Evolutionary conservation across 345 rosid genomes (phyloP), one percentile per base, ranked within the genome.

Genomic region (Trapa incisa): DNA sequence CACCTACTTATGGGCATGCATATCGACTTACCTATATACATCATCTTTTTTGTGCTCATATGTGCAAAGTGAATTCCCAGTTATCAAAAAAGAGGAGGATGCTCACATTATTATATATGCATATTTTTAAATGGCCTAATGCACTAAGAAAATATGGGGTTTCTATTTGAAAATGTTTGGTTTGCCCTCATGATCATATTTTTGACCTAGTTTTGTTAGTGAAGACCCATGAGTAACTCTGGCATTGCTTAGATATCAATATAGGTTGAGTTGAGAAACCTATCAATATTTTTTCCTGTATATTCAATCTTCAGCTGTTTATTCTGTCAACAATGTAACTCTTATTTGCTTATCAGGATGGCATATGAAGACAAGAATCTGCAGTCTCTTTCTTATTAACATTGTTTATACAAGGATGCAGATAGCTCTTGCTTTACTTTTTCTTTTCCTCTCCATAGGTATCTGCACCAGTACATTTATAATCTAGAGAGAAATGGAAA

Each of bases 401-500:
- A 58, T 11, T n/a, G 11, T 32, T 32, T 58, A 2, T 32, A 58
- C 37, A 32, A 32, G 3, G 11, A 32, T 22, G 12, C 63, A 32
- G 37, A 58, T 32, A 5, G 10, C 63, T 29, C 12, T 52, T 14
- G 13, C 5, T 58, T 57, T 35, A 36, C 67, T 68, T 67, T 65
- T 33, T 47, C 68, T 68, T 77, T 74, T 64, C 76, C 38, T 58
- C 67, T 58, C 54, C 64, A 64, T 81, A 91, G 97, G 64, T 85
- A 80, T 82, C 85, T 91, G 77, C 95, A 94, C 72, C 78, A 67
- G 75, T 83, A 87, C 78, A 80, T 94, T 12, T 70, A 67, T 37
- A 76, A 80, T 53, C 75, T 91, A 74, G 96, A 91, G 78, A 82
- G 75, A 71, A 82, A 80, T 69, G 85, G 87, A 72, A 87, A 86